Percentiles rank a stretch among this genome's conserved stretches.
Evolutionary conservation across 2,329 filamentous ascomycete species (phyloP).

Genomic region (Orbilia quercus): DNA sequence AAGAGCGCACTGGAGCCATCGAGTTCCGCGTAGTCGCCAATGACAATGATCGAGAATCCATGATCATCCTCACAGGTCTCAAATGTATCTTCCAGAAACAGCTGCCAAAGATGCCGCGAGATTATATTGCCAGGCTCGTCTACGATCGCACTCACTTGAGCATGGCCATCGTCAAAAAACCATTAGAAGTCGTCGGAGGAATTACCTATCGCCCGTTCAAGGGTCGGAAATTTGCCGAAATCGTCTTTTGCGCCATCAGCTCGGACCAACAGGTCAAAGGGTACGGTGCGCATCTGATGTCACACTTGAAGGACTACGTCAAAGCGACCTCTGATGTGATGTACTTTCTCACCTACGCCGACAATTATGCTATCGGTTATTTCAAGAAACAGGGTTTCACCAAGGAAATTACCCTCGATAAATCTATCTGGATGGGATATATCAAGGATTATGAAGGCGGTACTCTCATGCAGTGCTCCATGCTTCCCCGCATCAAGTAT

Average conservation of each 20-base stretch:
- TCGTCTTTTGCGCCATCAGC: constrained; percentile 97
- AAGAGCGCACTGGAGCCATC: constrained; percentile 93
- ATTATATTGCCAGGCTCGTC: constrained; percentile 96
- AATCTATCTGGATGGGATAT: constrained; percentile 96
- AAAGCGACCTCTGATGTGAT: constrained; percentile 96
- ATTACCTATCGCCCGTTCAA: constrained; percentile 97
- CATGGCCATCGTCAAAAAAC: constrained; percentile 97
- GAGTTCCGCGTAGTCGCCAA: constrained; percentile 99
- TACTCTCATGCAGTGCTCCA: constrained; percentile 98
- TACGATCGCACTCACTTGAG: constrained; percentile 97
- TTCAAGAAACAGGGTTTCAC: constrained; percentile 99
- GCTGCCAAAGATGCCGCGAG: constrained; percentile 98
- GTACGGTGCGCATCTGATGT: constrained; percentile 98
- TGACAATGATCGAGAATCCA: constrained; percentile 84
- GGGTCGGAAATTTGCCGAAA: constrained; percentile 91
- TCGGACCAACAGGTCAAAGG: constrained; percentile 99
- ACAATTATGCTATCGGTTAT: constrained; percentile 98
- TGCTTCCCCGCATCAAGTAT: constrained; percentile 94
- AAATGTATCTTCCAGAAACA: constrained; percentile 99
- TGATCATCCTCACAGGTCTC: constrained; percentile 92
- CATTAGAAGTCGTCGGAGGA: constrained; percentile 88
- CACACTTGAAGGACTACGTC: constrained; percentile 96
- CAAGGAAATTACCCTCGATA: constrained; percentile 94
- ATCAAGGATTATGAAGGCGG: constrained; percentile 99
- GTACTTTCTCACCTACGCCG: constrained; percentile 98